A percentile compares a stretch with the other conserved stretches of the same genome.
Conservation (phyloP, 495 filamentous ascomycete species). For the Wilcoxina mikolae region DNA sequence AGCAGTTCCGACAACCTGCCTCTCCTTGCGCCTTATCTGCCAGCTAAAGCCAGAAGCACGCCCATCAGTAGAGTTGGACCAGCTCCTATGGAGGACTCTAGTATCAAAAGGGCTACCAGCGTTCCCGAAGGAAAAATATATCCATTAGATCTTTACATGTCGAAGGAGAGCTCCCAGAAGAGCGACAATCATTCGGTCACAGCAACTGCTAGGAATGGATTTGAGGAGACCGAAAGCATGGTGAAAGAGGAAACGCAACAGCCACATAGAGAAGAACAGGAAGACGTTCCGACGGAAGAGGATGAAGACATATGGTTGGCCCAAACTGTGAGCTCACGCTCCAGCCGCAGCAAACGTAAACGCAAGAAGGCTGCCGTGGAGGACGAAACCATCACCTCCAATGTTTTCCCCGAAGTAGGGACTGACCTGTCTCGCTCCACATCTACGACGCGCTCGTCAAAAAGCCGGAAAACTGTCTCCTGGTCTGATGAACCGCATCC, state of each 20-base stretch:
- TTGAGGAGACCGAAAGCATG: not conserved
- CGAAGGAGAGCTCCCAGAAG: not conserved
- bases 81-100: not conserved
- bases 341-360: not conserved
- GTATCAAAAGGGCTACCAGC: not conserved
- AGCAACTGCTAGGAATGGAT: not conserved
- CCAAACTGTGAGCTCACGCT: conserved; percentile 3
- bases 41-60: not conserved
- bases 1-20: not conserved
- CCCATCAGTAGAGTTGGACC: not conserved
- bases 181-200: not conserved
- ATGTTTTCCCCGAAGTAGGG: not conserved
- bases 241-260: not conserved
- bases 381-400: not conserved
- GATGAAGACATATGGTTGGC: conserved; percentile 23
- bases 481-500: conserved; percentile 14
- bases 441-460: conserved; percentile 20
- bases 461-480: conserved; percentile 26
- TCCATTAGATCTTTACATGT: not conserved
- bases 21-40: not conserved
- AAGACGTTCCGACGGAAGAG: not conserved
- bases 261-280: not conserved
- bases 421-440: not conserved
- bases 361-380: not conserved
- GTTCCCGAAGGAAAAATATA: not conserved